phyloP scores from a whole-genome alignment of 306 rosid genomes.

The Erythrophleum fordii region DNA sequence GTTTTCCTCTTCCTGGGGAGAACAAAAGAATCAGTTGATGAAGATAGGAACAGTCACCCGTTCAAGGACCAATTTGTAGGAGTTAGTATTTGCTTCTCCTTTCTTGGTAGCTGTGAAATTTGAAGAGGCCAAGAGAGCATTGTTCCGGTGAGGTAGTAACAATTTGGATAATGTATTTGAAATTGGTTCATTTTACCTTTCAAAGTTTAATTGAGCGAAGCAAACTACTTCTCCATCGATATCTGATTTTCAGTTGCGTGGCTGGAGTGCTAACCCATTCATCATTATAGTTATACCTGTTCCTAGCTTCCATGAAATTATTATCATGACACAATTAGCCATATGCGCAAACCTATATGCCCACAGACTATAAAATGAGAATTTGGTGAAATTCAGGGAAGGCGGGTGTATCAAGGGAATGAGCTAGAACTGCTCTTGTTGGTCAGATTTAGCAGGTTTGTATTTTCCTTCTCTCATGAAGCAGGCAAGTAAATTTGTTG shows the following conservation, averaged over 20 bases:
- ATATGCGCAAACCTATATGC: not conserved
- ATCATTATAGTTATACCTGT: not conserved
- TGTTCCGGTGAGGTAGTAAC: constrained; percentile 26
- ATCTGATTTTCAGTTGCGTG: not conserved
- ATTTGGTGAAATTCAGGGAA: not conserved
- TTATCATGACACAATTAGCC: not conserved
- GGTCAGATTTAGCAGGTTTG: not conserved
- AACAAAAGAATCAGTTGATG: constrained; percentile 1
- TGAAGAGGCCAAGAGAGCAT: constrained; percentile 17
- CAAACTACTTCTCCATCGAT: constrained; percentile 9
- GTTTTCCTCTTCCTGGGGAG: constrained; percentile 5
- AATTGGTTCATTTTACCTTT: not conserved
- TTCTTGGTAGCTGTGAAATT: not conserved
- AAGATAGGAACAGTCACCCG: constrained; percentile 18
- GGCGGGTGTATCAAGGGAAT: no score
- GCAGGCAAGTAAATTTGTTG: not conserved
- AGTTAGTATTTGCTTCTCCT: not conserved
- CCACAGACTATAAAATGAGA: not conserved
- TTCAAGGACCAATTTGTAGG: not conserved
- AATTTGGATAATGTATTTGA: constrained; percentile 16
- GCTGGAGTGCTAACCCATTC: not conserved
- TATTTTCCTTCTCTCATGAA: not conserved
- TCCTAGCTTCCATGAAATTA: not conserved
- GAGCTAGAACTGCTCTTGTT: not conserved
- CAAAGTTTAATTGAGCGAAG: not conserved